Evolutionary conservation across 2,329 filamentous ascomycete species (phyloP).

Genomic region (Pseudogymnoascus sp.): DNA sequence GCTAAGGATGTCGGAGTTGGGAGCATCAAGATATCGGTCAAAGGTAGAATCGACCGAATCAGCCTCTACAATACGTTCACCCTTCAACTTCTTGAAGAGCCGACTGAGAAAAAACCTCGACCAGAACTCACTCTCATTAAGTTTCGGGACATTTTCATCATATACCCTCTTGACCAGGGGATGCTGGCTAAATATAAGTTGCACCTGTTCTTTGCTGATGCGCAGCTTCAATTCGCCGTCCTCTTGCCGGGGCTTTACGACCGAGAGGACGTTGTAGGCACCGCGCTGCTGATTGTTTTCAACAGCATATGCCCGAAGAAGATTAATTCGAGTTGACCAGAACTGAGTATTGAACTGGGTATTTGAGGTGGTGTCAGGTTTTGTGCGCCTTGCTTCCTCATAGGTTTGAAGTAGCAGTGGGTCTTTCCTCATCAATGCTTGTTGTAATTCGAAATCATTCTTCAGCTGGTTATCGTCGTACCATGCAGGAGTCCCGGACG

Average conservation of each 20-base stretch:
- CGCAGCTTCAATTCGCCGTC: constrained; percentile 72
- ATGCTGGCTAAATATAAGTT: constrained; percentile 88
- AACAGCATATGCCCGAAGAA: constrained; percentile 84
- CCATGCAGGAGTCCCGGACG: constrained; percentile 45
- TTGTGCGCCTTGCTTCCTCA: constrained; percentile 73
- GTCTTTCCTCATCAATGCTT: constrained; percentile 80
- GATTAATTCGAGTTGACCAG: constrained; percentile 81
- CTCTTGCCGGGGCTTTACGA: constrained; percentile 73
- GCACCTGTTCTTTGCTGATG: constrained; percentile 85
- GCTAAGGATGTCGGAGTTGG: constrained; percentile 51
- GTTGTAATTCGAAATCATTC: constrained; percentile 73
- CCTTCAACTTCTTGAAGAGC: constrained; percentile 83
- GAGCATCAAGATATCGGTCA: constrained; percentile 75
- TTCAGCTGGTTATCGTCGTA: constrained; percentile 78
- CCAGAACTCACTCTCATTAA: constrained; percentile 82
- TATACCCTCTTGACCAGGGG: constrained; percentile 85
- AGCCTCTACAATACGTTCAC: constrained; percentile 73
- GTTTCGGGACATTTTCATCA: constrained; percentile 81
- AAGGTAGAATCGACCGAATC: constrained; percentile 70
- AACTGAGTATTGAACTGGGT: constrained; percentile 85
- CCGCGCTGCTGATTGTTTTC: constrained; percentile 81
- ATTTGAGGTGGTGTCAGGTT: constrained; percentile 75
- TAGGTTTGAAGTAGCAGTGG: constrained; percentile 73
- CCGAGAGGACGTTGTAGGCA: constrained; percentile 87
- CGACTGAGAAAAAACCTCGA: constrained; percentile 87